Percentiles rank a stretch among this genome's conserved stretches.
Conservation (phyloP, 176 grass and related monocot genomes). For the Carex kokanica region DNA sequence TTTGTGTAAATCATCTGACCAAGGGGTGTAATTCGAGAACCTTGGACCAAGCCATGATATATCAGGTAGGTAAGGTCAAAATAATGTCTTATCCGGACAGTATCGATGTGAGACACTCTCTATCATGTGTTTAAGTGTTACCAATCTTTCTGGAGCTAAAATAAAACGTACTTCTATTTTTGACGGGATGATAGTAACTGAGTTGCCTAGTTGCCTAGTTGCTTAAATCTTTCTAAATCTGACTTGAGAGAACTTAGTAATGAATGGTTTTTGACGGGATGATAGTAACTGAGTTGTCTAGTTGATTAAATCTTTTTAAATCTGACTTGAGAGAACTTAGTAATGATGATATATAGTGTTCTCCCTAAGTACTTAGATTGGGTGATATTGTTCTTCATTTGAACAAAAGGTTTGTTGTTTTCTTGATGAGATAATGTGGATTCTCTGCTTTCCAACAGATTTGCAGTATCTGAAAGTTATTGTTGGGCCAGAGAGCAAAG, state of each 20-base stretch:
- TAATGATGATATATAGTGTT: background rate
- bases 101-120: background rate
- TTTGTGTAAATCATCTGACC: constrained; percentile 4
- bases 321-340: background rate
- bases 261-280: background rate
- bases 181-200: background rate
- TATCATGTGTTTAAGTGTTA: background rate
- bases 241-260: background rate
- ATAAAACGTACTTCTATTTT: background rate
- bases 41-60: too few relatives aligned
- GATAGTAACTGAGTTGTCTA: background rate
- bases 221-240: background rate
- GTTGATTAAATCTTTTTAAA: background rate
- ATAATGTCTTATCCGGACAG: background rate
- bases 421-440: constrained; percentile 22
- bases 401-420: constrained; percentile 6
- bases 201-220: background rate
- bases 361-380: background rate
- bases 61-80: background rate
- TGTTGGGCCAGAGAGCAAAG: constrained; percentile 47
- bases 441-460: constrained; percentile 43
- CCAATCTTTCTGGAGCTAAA: background rate
- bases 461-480: constrained; percentile 58
- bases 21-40: too few relatives aligned
- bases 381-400: background rate